Evolutionary conservation across 2,329 filamentous ascomycete genomes (phyloP).

Genomic region (Xylaria sp.): DNA sequence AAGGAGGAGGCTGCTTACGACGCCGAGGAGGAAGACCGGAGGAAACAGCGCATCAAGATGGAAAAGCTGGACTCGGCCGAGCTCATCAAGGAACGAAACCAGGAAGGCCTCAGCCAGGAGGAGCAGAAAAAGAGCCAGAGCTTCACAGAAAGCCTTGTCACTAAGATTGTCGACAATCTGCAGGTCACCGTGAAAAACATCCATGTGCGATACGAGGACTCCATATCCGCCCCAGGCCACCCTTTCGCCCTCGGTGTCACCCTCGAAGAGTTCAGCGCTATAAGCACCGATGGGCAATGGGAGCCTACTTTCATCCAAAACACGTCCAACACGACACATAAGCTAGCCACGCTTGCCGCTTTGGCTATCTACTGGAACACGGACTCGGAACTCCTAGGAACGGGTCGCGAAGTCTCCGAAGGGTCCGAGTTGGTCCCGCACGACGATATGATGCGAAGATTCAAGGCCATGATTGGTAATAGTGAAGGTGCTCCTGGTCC

Average conservation of each 20-base stretch:
- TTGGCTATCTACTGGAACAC: conserved; percentile 99
- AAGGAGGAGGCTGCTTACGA: conserved; percentile 96
- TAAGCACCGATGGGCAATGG: conserved; percentile 96
- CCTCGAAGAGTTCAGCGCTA: conserved; percentile 94
- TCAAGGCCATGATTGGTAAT: conserved; percentile 83
- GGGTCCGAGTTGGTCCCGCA: conserved; percentile 74
- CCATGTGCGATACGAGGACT: conserved; percentile 97
- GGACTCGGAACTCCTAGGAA: conserved; percentile 84
- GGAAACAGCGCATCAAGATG: conserved; percentile 94
- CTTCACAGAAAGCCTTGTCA: conserved; percentile 93
- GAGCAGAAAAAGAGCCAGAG: conserved; percentile 98
- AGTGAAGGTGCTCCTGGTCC: conserved; percentile 65
- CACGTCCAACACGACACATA: conserved; percentile 84
- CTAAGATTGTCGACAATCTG: conserved; percentile 97
- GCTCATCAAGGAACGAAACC: conserved; percentile 88
- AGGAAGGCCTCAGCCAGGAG: conserved; percentile 93
- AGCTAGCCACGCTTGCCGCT: conserved; percentile 89
- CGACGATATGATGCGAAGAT: conserved; percentile 78
- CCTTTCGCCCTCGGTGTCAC: conserved; percentile 94
- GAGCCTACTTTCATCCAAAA: conserved; percentile 95
- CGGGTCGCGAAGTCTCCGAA: conserved; percentile 76
- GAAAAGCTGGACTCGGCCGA: conserved; percentile 98
- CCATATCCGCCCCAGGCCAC: conserved; percentile 92
- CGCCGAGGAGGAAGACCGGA: conserved; percentile 87
- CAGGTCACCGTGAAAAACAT: conserved; percentile 99